phyloP scores from a whole-genome alignment of 2,329 filamentous ascomycete genomes.

The Zasmidium cellare region DNA sequence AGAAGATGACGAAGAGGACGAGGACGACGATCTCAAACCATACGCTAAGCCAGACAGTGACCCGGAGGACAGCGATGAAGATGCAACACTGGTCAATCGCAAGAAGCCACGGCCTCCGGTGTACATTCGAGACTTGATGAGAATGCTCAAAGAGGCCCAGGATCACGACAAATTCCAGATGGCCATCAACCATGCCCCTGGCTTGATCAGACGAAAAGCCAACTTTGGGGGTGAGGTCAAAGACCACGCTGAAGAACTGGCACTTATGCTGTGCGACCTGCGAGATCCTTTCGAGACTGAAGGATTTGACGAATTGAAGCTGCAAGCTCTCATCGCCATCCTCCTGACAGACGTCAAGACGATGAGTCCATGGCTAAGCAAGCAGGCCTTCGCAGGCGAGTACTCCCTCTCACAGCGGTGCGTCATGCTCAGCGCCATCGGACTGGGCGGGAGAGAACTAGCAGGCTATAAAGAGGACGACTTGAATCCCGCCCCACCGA shows the following conservation, averaged over 20 bases:
- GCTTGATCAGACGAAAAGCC: constrained; percentile 83
- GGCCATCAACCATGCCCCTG: constrained; percentile 72
- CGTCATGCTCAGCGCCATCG: constrained; percentile 77
- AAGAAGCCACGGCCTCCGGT: constrained; percentile 84
- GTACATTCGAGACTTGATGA: constrained; percentile 83
- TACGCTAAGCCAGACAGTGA: constrained; percentile 89
- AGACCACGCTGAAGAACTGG: constrained; percentile 80
- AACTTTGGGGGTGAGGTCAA: constrained; percentile 84
- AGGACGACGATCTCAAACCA: constrained; percentile 66
- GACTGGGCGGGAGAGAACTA: constrained; percentile 78
- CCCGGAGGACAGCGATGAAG: constrained; percentile 87
- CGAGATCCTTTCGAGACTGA: constrained; percentile 84
- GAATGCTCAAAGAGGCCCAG: constrained; percentile 76
- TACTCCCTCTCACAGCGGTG: constrained; percentile 84
- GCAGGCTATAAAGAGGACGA: constrained; percentile 69
- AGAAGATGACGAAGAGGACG: constrained; percentile 46
- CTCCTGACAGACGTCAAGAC: constrained; percentile 72
- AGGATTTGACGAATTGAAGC: constrained; percentile 70
- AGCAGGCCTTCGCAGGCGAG: constrained; percentile 87
- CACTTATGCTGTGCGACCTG: constrained; percentile 72
- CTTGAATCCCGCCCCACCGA: constrained; percentile 36
- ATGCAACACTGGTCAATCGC: constrained; percentile 80
- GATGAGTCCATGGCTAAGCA: constrained; percentile 82
- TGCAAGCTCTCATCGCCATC: constrained; percentile 80
- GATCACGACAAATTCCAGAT: constrained; percentile 82